Evolutionary conservation across 2,329 filamentous ascomycete species (phyloP), one percentile per base, ranked within the genome.

Genomic region (Aspergillus sclerotialis): DNA sequence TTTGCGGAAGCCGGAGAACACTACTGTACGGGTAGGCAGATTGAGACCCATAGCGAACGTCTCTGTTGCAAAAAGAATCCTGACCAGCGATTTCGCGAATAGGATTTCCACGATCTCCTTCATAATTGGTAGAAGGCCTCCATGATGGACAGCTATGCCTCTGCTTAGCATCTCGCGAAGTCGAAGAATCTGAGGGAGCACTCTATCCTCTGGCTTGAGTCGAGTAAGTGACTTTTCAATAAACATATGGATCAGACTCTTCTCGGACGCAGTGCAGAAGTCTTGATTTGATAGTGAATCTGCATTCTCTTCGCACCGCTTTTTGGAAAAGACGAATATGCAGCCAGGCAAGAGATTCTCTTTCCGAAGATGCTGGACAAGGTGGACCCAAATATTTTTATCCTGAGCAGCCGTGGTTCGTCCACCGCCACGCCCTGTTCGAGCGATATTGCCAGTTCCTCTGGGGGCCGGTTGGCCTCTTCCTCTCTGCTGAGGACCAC

Each of bases 11-110:
- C 92, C 92, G 8, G 92, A 96, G 61, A 98, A 98, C 2, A 96
- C 90, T 0, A 98, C 92, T 1, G 92, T 98, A 45, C 92, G 77
- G 1, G 92, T 98, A 0, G 92, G 92, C 37, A 98, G 67, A 55
- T 98, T 98, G 19, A 98, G 72, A 17, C 92, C 92, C 89, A 98
- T 98, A 23, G 92, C 92, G 60, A 98, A 98, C 0, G 92, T 98
- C 60, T 98, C 92, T 0, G 92, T 98, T 0, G 92, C 92, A 53
- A 98, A 98, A 2, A 98, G 74, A 3, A 98, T 84, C 63, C 98
- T 98, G 38, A 98, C 92, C 36, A 98, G 68, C 1, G 89, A 93
- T 61, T 86, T 88, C 0, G 92, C 90, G 50, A 98, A 98, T 11
- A 98, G 65, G 34, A 98, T 94, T 60, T 98, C 92, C 1, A 98